Percentiles rank a stretch among this genome's conserved stretches.
Conservation (phyloP, 352 stramenopile species). For the Phytophthora nicotianae region DNA sequence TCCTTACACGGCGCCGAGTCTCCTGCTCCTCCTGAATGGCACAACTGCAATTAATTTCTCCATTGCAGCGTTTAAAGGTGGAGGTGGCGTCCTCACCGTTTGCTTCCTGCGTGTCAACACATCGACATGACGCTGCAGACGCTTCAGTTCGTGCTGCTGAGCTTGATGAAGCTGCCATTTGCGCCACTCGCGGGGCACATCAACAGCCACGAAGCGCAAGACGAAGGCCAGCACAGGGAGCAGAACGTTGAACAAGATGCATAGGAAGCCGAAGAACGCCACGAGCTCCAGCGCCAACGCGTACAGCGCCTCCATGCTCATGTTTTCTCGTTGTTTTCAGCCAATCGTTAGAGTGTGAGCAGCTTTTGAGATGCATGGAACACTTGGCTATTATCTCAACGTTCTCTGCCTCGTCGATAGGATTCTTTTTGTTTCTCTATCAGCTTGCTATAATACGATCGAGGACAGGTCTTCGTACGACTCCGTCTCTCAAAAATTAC, state of each 20-base stretch:
- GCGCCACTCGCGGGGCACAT: conserved; percentile 40
- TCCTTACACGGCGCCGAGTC: conserved; percentile 11
- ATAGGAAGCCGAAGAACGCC: conserved; percentile 55
- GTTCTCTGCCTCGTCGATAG: conserved; percentile 37
- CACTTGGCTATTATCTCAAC: conserved; percentile 36
- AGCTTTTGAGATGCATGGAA: conserved; percentile 21
- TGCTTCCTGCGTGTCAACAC: conserved; percentile 29
- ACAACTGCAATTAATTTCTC: not conserved
- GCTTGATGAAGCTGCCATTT: conserved; percentile 42
- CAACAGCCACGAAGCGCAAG: conserved; percentile 35
- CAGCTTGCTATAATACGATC: conserved; percentile 48
- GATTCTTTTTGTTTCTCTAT: conserved; percentile 42
- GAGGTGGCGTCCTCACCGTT: conserved; percentile 11
- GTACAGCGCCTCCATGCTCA: conserved; percentile 5
- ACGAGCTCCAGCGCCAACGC: conserved; percentile 42
- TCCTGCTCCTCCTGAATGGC: conserved; percentile 35
- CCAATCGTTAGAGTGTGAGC: conserved; percentile 25
- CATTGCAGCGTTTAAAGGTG: not conserved
- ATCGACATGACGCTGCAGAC: conserved; percentile 43
- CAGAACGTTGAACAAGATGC: conserved; percentile 47
- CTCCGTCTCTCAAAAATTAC: conserved; percentile 44
- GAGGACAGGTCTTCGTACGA: conserved; percentile 34
- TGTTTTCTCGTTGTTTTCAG: conserved; percentile 23
- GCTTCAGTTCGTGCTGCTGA: conserved; percentile 47
- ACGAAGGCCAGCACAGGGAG: conserved; percentile 37